Evolutionary conservation across 2,329 filamentous ascomycete genomes (phyloP).

Genomic region (Decorospora gaudefroyi): DNA sequence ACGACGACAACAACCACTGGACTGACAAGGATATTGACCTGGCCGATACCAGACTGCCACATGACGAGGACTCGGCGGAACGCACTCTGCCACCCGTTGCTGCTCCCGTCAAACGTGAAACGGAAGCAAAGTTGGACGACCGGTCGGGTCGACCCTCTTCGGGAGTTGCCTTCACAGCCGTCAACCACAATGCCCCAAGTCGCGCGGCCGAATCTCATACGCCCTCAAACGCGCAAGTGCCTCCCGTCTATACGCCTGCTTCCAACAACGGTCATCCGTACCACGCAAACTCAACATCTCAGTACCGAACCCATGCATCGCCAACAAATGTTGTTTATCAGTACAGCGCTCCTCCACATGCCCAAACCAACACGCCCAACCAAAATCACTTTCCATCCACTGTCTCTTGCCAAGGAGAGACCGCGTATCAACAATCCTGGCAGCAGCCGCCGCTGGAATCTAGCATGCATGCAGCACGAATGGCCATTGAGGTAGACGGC

Average conservation of each 20-base stretch:
- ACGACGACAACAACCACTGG: constrained; percentile 11
- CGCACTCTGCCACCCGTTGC: constrained; percentile 1
- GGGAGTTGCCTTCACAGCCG: constrained; percentile 14
- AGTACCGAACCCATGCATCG: background rate
- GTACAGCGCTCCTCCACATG: background rate
- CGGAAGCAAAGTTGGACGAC: background rate
- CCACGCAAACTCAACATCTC: background rate
- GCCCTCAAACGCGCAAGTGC: background rate
- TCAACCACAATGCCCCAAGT: constrained; percentile 12
- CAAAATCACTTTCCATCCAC: background rate
- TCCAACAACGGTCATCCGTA: constrained; percentile 1
- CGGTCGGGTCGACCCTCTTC: background rate
- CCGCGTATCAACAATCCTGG: background rate
- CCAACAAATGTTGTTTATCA: background rate
- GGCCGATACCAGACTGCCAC: constrained; percentile 18
- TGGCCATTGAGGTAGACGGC: constrained; percentile 5
- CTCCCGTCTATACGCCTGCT: background rate
- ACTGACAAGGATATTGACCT: constrained; percentile 14
- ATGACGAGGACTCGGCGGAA: constrained; percentile 22
- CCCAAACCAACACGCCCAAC: background rate
- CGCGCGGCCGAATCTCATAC: background rate
- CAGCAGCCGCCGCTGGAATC: background rate
- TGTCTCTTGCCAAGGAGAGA: background rate
- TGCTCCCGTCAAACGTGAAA: constrained; percentile 10
- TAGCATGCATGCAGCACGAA: constrained; percentile 3